A percentile compares a stretch with the other conserved stretches of the same genome.
phyloP scores from a whole-genome alignment of 768 basidiomycete species.

The Psilocybe cubensis region DNA sequence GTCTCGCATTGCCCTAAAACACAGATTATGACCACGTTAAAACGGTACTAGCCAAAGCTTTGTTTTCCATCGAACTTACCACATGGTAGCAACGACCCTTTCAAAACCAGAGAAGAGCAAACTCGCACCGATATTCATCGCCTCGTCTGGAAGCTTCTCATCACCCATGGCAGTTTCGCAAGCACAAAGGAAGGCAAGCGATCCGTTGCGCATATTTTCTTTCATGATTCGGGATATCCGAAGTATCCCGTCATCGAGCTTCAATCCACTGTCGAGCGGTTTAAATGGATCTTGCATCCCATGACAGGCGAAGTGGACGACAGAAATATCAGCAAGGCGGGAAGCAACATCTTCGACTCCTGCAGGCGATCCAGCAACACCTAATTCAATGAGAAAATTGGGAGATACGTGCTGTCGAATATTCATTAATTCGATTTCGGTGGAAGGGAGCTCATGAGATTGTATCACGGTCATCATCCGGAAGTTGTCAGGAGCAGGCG shows the following conservation, averaged over 20 bases:
- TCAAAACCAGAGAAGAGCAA: neutral
- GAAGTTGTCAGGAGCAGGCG: neutral
- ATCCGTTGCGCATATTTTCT: neutral
- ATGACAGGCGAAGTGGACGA: slow-evolving; percentile 12
- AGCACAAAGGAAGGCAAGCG: slow-evolving; percentile 7
- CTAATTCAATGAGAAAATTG: neutral
- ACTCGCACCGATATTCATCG: neutral
- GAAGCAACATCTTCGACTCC: neutral
- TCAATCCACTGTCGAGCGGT: slow-evolving; percentile 3
- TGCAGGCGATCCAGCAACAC: neutral
- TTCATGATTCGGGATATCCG: slow-evolving; percentile 1
- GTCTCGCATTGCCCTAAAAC: too few species aligned
- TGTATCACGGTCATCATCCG: neutral
- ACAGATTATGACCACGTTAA: too few species aligned
- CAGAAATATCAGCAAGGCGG: neutral
- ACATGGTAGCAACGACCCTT: slow-evolving; percentile 4
- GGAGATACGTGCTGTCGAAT: neutral
- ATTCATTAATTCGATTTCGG: neutral
- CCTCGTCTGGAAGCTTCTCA: neutral
- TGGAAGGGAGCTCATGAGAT: neutral
- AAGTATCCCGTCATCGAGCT: neutral
- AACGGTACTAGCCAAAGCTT: too few species aligned
- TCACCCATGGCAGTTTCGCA: slow-evolving; percentile 9
- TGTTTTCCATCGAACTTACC: too few species aligned
- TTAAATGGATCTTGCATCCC: neutral